These are phyloP conservation scores for Dendrobium officinale DNA, from an alignment of 106 monocot genomes.

Conservation along the genomic window DNA sequence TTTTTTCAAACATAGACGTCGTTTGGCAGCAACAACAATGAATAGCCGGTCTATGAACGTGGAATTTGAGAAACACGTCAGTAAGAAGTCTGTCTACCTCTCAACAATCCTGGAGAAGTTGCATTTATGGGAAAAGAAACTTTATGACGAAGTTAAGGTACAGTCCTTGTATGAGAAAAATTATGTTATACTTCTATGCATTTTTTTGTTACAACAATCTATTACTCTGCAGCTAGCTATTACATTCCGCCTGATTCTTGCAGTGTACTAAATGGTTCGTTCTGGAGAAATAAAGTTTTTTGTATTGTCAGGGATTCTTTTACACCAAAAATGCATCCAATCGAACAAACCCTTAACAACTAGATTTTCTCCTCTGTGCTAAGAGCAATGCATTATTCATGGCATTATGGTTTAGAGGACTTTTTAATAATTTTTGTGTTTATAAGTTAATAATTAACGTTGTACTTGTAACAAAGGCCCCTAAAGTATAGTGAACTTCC, in stretches of 20 bases:
- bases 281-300: background rate
- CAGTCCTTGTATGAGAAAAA: background rate
- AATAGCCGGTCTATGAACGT: constrained; percentile 11
- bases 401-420: too few relatives aligned
- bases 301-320: background rate
- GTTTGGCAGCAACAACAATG: constrained; percentile 13
- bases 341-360: too few relatives aligned
- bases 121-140: constrained; percentile 80
- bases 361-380: too few relatives aligned
- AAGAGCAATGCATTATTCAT: too few relatives aligned
- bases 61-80: constrained; percentile 9
- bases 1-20: constrained; percentile 17
- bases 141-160: constrained; percentile 71
- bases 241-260: background rate
- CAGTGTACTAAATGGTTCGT: background rate
- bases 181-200: background rate
- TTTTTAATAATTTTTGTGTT: too few relatives aligned
- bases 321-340: too few relatives aligned
- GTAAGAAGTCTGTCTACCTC: constrained; percentile 31
- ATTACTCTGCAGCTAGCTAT: background rate
- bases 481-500: too few relatives aligned
- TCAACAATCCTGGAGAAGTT: constrained; percentile 71
- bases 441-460: too few relatives aligned
- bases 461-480: too few relatives aligned
- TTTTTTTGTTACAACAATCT: background rate